phyloP scores from a whole-genome alignment of 805 yeast species.

The Geotrichum ghanense region DNA sequence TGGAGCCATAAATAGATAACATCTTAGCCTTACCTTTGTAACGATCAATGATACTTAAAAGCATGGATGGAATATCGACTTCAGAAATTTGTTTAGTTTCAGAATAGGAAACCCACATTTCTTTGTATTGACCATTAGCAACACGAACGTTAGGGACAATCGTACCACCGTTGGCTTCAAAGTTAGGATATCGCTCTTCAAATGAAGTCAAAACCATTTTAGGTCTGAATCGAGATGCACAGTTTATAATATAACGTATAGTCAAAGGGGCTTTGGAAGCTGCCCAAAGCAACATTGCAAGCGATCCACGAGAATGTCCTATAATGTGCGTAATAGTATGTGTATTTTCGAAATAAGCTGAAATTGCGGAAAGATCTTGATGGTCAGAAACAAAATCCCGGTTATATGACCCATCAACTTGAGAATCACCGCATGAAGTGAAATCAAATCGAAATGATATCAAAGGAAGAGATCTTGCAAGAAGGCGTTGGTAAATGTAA shows the following conservation, averaged over 20 bases:
- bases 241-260: slow-evolving; percentile 50
- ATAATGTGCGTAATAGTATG: slow-evolving; percentile 42
- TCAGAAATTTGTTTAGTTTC: neutral
- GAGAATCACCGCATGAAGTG: slow-evolving; percentile 75
- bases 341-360: slow-evolving; percentile 15
- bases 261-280: slow-evolving; percentile 22
- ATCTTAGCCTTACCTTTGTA: slow-evolving; percentile 34
- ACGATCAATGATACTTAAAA: neutral
- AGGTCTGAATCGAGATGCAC: slow-evolving; percentile 43
- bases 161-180: neutral
- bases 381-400: slow-evolving; percentile 54
- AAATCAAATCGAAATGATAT: slow-evolving; percentile 67
- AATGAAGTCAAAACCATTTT: slow-evolving; percentile 28
- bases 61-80: neutral
- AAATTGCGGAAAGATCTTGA: slow-evolving; percentile 14
- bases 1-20: slow-evolving; percentile 58
- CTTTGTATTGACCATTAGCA: neutral
- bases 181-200: slow-evolving; percentile 35
- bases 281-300: slow-evolving; percentile 58
- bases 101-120: neutral
- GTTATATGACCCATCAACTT: slow-evolving; percentile 38
- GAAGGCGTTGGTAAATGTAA: slow-evolving; percentile 55
- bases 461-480: slow-evolving; percentile 41
- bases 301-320: slow-evolving; percentile 61
- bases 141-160: neutral